Evolutionary conservation across 2,329 filamentous ascomycete genomes (phyloP).

Genomic region (Cercospora sp.): DNA sequence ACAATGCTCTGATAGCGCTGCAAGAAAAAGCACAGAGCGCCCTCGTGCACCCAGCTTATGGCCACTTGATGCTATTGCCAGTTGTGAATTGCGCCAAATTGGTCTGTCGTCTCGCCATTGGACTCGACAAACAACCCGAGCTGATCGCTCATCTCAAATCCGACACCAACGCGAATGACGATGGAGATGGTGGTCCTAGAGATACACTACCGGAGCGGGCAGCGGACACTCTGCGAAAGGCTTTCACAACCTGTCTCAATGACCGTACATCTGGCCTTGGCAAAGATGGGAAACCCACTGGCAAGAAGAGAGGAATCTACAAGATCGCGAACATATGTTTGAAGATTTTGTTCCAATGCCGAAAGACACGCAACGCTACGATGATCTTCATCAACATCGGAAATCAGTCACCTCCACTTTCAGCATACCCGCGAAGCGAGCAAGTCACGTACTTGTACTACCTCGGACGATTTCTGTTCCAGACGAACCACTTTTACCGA

Average conservation of each 20-base stretch:
- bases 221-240: conserved; percentile 84
- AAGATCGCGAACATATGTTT: conserved; percentile 88
- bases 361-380: conserved; percentile 77
- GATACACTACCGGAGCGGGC: conserved; percentile 83
- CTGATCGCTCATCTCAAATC: conserved; percentile 63
- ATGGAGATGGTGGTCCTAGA: conserved; percentile 64
- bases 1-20: conserved; percentile 70
- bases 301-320: conserved; percentile 86
- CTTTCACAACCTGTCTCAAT: conserved; percentile 85
- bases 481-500: conserved; percentile 77
- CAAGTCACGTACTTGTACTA: conserved; percentile 94
- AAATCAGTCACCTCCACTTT: conserved; percentile 76
- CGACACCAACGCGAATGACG: conserved; percentile 42
- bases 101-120: conserved; percentile 79
- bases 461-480: conserved; percentile 84
- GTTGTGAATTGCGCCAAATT: conserved; percentile 79
- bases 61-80: conserved; percentile 77
- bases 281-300: conserved; percentile 66
- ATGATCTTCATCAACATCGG: conserved; percentile 89
- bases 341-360: conserved; percentile 84
- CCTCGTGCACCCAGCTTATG: conserved; percentile 74
- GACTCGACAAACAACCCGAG: conserved; percentile 76
- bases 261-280: conserved; percentile 65
- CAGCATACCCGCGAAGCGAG: conserved; percentile 79
- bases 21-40: conserved; percentile 77